Base-by-base conservation (phyloP, 1,284 basidiomycete genomes). In the Apiotrichum gracile region DNA sequence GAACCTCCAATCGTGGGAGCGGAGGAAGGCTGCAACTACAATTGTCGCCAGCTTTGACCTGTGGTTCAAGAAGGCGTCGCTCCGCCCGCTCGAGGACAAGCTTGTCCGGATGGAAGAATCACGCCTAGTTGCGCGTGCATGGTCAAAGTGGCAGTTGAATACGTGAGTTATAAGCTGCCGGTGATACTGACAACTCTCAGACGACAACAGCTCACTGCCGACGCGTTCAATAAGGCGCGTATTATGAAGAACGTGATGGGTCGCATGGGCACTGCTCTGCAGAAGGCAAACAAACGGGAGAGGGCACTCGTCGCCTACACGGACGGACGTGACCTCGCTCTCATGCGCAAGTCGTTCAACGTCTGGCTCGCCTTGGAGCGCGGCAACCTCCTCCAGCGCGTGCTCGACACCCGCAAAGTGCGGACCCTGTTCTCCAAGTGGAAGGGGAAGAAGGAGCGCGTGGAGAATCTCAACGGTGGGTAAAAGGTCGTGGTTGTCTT, bases 61-160 rank as follows among this genome's bases (percentile, higher is more conserved):
- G 19, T 68, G 67, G 67, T 48, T 39, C 19, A 57, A 52, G 42
- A 42, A 50, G 37, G 37, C 58, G 2, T 24, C 45, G 3, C 39
- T 64, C 31, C 35, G 45, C 2, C 57, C 57, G 2, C n/a, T 41
- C 3, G 63, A 62, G 41, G 43, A 47, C 7, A 24, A 47, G 4
- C 25, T 62, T 16, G 29, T 45, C 22, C n/a, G 10, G 26, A 24
- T 24, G 3, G 47, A 49, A 3, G 55, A 64, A 5, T 10, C 17
- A 9, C 37, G 44, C 19, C n/a, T 61, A n/a, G 25, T 61, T 5
- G 34, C 37, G n/a, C 52, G 58, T 14, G 47, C 47, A 5, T 68
- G 58, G 60, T 50, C 56, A 5, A 51, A 60, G 16, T 68, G 66
- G 66, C 53, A 54, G 3, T 34, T 52, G 31, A 45, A 47, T 5